Evolutionary conservation across 2,329 filamentous ascomycete species (phyloP).

Genomic region (Alternaria dauci): DNA sequence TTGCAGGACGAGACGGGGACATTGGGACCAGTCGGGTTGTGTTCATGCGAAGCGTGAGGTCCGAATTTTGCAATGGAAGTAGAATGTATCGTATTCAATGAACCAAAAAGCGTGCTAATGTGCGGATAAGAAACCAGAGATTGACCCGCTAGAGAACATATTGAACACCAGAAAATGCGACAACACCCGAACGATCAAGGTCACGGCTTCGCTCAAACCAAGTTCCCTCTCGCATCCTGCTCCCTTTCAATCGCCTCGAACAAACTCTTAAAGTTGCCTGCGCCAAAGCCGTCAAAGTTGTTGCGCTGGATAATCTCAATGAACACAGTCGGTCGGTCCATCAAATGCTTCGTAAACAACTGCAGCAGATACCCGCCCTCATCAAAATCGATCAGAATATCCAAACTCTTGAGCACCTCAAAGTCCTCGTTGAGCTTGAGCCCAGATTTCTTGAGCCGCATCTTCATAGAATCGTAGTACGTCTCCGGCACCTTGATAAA

Average conservation of each 20-base stretch:
- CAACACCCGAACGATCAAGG: background rate
- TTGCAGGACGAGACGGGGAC: constrained; percentile 11
- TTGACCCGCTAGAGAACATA: background rate
- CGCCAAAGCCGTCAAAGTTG: constrained; percentile 90
- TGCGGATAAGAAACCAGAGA: background rate
- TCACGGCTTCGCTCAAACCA: constrained; percentile 52
- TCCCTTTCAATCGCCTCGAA: constrained; percentile 97
- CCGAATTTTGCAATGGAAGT: background rate
- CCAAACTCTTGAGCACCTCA: constrained; percentile 76
- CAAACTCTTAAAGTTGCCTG: constrained; percentile 93
- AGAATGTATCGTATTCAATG: background rate
- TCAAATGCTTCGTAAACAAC: constrained; percentile 73
- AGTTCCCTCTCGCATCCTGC: constrained; percentile 84
- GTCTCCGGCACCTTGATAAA: constrained; percentile 90
- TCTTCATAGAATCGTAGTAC: constrained; percentile 82
- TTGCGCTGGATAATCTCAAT: constrained; percentile 95
- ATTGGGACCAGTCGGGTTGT: background rate
- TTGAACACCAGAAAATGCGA: constrained; percentile 17
- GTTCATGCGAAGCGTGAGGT: background rate
- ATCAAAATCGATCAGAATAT: constrained; percentile 95
- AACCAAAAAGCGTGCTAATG: background rate
- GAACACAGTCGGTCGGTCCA: constrained; percentile 95
- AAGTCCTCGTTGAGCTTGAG: constrained; percentile 78
- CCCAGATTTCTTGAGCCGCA: constrained; percentile 71
- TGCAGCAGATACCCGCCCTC: constrained; percentile 84